Evolutionary conservation across 306 rosid genomes (phyloP), one percentile per base, ranked within the genome.

Genomic region (Ziziphus jujuba): DNA sequence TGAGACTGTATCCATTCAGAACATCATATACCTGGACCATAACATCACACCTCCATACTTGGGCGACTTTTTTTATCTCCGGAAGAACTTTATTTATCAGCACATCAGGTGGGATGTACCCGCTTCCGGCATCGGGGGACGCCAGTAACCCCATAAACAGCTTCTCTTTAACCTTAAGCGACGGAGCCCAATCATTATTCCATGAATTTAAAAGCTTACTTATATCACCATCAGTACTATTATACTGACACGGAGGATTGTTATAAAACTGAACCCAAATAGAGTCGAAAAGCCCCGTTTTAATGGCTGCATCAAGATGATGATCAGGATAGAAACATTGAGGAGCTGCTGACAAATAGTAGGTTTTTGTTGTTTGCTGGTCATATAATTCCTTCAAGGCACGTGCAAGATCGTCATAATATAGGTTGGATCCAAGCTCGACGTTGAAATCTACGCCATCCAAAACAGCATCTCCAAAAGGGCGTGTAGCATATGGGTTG

Each of bases 181-280:
- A 1, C 33, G 33, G 4, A 28, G 33, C 33, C 33, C 33, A 28
- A 1, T 4, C 33, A 28, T n/a, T n/a, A n/a, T 4, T 28, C 33
- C 33, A 28, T 4, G 33, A 2, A 28, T 28, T 28, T 28, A 28
- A 28, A 28, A 28, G 33, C 33, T 4, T 2, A 28, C 33, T 4
- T 28, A 28, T 4, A 28, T 4, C 33, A 28, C 3, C 33, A 2
- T 28, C 33, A 4, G 2, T 4, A 28, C 33, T 28, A 28, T 28
- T 28, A 28, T 28, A 28, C 33, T 28, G 33, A 4, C 95, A 88
- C 1, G 44, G 40, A 36, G 57, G 72, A 43, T 79, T 84, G 69
- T 81, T 70, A 45, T 34, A 80, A 67, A 80, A 85, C 50, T 75
- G 82, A 49, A 77, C 63, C 69, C 85, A 80, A 59, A 76, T 70